Conservation (phyloP, 2,329 filamentous ascomycete genomes). For the Penicillium sp. region DNA sequence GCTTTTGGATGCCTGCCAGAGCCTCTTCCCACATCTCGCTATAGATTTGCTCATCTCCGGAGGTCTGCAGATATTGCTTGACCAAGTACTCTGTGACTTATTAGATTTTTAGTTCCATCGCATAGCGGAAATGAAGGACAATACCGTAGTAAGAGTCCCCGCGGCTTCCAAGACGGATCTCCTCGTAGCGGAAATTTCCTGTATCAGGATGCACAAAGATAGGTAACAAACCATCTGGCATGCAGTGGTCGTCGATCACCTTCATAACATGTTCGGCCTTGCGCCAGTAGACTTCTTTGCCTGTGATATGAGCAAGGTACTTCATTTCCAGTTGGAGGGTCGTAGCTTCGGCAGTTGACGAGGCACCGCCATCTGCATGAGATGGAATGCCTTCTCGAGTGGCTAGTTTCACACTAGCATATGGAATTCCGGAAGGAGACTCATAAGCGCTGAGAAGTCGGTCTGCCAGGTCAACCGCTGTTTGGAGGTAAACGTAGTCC, state of each 20-base stretch:
- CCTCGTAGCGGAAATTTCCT: slow-evolving; percentile 73
- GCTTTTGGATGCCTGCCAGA: background rate
- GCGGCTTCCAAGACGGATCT: slow-evolving; percentile 85
- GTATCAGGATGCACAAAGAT: slow-evolving; percentile 79
- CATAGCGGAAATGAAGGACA: background rate
- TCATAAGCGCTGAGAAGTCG: background rate
- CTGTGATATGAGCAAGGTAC: slow-evolving; percentile 86
- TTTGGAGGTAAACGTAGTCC: slow-evolving; percentile 45
- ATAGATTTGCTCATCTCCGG: background rate
- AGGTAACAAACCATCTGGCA: slow-evolving; percentile 45
- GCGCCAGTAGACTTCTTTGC: slow-evolving; percentile 85
- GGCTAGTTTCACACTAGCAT: background rate
- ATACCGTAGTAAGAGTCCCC: slow-evolving; percentile 84
- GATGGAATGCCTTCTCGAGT: background rate
- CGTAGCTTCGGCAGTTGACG: slow-evolving; percentile 67
- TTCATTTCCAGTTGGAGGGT: slow-evolving; percentile 93
- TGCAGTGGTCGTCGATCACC: slow-evolving; percentile 75
- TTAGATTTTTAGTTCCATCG: background rate
- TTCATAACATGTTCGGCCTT: slow-evolving; percentile 85
- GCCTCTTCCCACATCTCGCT: background rate
- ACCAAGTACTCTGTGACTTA: background rate
- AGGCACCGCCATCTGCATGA: background rate
- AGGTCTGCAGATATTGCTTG: background rate
- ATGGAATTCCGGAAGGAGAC: background rate
- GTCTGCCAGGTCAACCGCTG: background rate